phyloP scores from a whole-genome alignment of 176 grass and related monocot species.

The Zizania latifolia region DNA sequence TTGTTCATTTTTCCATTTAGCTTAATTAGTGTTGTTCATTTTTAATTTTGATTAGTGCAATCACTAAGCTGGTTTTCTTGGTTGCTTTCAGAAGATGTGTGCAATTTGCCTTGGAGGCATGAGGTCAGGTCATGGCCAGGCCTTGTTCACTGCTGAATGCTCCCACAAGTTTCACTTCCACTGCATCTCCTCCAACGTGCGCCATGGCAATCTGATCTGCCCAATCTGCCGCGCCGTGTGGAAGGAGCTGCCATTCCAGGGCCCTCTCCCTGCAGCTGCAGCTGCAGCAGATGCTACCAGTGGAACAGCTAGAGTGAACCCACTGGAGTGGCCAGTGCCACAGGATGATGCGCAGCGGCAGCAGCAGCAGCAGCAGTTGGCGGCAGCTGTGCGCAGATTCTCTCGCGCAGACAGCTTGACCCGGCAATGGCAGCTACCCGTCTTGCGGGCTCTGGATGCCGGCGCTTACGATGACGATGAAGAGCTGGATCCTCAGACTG shows the following conservation, averaged over 20 bases:
- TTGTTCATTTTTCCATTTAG: too few species aligned
- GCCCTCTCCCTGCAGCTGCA: neutral
- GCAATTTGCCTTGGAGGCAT: constrained; percentile 62
- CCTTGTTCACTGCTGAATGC: constrained; percentile 66
- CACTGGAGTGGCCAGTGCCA: constrained; percentile 24
- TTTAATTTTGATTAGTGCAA: neutral
- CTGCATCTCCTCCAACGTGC: constrained; percentile 57
- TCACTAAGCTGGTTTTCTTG: constrained; percentile 9
- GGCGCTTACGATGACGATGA: constrained; percentile 54
- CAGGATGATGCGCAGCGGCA: constrained; percentile 18
- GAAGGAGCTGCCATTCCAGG: constrained; percentile 57
- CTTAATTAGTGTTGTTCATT: too few species aligned
- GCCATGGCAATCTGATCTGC: constrained; percentile 50
- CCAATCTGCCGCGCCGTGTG: constrained; percentile 59
- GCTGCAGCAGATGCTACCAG: constrained; percentile 8
- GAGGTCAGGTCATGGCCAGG: constrained; percentile 53
- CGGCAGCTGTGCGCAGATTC: constrained; percentile 2
- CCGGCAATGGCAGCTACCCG: constrained; percentile 6
- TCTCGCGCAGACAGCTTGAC: neutral
- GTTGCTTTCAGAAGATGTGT: constrained; percentile 47
- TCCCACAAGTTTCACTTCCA: constrained; percentile 78
- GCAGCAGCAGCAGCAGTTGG: neutral
- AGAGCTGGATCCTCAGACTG: constrained; percentile 22
- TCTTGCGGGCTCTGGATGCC: constrained; percentile 27
- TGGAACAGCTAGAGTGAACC: constrained; percentile 35